Evolutionary conservation across 192 early-diverging fungal species (phyloP).

Genomic region (Helicostylum pulchrum): DNA sequence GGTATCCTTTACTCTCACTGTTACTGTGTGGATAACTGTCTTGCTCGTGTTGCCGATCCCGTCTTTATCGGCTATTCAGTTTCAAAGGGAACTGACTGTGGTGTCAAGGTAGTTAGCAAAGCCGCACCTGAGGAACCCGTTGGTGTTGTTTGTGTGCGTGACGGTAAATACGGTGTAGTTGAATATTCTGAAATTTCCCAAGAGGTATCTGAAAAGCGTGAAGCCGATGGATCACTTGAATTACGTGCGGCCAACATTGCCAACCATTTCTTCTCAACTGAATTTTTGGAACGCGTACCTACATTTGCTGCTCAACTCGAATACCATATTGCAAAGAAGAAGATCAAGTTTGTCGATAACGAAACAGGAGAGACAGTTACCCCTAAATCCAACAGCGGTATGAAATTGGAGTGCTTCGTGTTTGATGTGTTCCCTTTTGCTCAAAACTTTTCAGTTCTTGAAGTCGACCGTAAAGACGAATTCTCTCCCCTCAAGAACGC

Average conservation of each 20-base stretch:
- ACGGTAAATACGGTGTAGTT: constrained; percentile 81
- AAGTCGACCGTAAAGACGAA: constrained; percentile 90
- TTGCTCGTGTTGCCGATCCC: constrained; percentile 95
- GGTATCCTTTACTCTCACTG: constrained; percentile 88
- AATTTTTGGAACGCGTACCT: constrained; percentile 84
- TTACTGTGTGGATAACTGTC: constrained; percentile 98
- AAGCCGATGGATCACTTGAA: constrained; percentile 66
- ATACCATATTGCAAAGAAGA: constrained; percentile 97
- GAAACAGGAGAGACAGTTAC: constrained; percentile 63
- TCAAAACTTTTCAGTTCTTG: constrained; percentile 85
- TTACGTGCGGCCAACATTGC: constrained; percentile 97
- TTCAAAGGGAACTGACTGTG: constrained; percentile 86
- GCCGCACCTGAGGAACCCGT: constrained; percentile 82
- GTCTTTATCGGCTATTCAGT: constrained; percentile 94
- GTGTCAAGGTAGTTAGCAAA: constrained; percentile 94
- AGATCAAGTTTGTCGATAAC: constrained; percentile 91
- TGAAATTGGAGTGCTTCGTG: constrained; percentile 99
- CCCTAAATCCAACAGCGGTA: constrained; percentile 86
- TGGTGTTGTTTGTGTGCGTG: constrained; percentile 90
- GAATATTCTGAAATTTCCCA: constrained; percentile 95
- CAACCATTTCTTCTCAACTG: constrained; percentile 96
- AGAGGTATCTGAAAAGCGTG: constrained; percentile 64
- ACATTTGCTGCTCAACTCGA: constrained; percentile 81
- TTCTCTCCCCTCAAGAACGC: constrained; percentile 98
- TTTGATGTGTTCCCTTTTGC: constrained; percentile 98